Evolutionary conservation across 164 flowering plant species (phyloP).

Genomic region (Dillenia turbinata): DNA sequence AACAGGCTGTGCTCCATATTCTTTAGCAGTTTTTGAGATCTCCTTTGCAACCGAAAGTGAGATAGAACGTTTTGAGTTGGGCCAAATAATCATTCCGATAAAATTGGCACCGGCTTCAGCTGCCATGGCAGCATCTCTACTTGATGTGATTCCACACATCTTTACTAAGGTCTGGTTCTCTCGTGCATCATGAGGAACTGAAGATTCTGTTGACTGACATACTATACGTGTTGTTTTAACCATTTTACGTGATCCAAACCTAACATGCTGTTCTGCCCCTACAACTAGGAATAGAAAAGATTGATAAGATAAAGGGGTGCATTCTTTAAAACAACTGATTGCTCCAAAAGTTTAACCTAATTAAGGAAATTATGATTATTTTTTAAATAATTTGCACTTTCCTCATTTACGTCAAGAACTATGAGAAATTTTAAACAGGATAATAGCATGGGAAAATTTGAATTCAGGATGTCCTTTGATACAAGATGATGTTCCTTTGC

Average conservation of each 20-base stretch:
- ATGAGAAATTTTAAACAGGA: too few relatives aligned
- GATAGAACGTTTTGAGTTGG: constrained; percentile 85
- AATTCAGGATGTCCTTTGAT: too few relatives aligned
- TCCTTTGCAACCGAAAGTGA: constrained; percentile 74
- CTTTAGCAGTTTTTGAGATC: constrained; percentile 75
- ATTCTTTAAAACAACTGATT: background rate
- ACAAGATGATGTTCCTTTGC: too few relatives aligned
- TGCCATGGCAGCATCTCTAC: constrained; percentile 71
- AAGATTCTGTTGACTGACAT: constrained; percentile 3
- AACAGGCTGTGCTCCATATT: constrained; percentile 81
- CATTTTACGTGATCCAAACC: background rate
- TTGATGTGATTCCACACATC: constrained; percentile 90
- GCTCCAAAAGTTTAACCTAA: background rate
- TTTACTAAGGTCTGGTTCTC: constrained; percentile 49
- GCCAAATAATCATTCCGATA: constrained; percentile 97
- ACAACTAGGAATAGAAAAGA: background rate
- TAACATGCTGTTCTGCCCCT: background rate
- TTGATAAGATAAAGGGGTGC: background rate
- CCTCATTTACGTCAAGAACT: background rate
- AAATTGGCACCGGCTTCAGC: constrained; percentile 79
- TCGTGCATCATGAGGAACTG: constrained; percentile 4
- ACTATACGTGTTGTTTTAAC: constrained; percentile 8
- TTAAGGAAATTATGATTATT: background rate
- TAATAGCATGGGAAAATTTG: too few relatives aligned
- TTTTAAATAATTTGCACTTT: background rate